A percentile compares a stretch with the other conserved stretches of the same genome.
Conservation (phyloP, 202 grass and related monocot genomes). For the Zoysia matrella region DNA sequence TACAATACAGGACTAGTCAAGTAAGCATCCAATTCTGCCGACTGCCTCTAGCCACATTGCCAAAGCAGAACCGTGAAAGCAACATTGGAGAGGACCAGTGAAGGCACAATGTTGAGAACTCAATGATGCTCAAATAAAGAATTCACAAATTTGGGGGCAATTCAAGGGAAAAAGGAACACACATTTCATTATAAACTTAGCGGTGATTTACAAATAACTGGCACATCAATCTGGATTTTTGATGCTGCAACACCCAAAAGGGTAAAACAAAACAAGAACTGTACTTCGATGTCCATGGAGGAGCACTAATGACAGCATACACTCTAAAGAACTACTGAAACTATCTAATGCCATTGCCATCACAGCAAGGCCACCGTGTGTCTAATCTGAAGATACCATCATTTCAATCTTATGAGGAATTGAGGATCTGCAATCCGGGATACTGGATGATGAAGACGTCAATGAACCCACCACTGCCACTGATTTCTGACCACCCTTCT, state of each 20-base stretch:
- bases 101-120: neutral
- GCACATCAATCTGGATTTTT: conserved; percentile 20
- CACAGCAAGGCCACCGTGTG: neutral
- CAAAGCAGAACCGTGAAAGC: neutral
- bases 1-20: too few relatives aligned
- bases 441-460: conserved; percentile 28
- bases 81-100: too few relatives aligned
- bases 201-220: neutral
- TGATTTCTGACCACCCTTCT: conserved; percentile 5
- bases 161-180: neutral
- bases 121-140: neutral
- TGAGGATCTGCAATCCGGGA: neutral
- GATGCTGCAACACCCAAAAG: neutral
- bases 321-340: neutral
- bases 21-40: neutral
- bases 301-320: neutral
- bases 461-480: neutral
- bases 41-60: neutral
- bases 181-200: neutral
- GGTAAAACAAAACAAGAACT: neutral
- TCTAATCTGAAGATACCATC: neutral
- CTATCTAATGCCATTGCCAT: neutral
- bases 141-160: neutral
- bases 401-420: neutral
- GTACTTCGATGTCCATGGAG: neutral